Evolutionary conservation across 192 early-diverging fungal genomes (phyloP).

Genomic region (Cetraspora pellucida): DNA sequence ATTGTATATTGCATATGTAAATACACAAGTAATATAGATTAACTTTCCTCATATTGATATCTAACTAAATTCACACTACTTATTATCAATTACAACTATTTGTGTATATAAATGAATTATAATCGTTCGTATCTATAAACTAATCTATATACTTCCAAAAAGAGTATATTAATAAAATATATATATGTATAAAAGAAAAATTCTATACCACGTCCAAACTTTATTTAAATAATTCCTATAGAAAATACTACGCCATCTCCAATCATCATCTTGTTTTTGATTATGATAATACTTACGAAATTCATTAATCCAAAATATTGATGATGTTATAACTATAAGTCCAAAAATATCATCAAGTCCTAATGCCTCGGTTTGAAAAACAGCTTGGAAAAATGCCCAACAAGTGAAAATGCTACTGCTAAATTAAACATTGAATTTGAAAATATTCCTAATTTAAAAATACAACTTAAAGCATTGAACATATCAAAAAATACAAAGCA

Average conservation of each 20-base stretch:
- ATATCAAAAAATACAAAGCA: conserved; percentile 96
- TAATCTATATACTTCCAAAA: too few species aligned
- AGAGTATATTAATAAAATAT: too few species aligned
- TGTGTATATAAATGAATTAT: too few species aligned
- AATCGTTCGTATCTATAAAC: too few species aligned
- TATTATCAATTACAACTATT: too few species aligned
- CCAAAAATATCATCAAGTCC: conserved; percentile 71
- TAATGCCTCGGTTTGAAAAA: conserved; percentile 93
- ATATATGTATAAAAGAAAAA: too few species aligned
- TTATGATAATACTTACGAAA: conserved; percentile 60
- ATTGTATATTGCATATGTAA: too few species aligned
- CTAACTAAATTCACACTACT: too few species aligned
- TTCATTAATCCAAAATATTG: conserved; percentile 88
- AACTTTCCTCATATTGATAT: too few species aligned
- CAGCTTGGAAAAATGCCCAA: conserved; percentile 85
- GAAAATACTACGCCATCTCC: neutral
- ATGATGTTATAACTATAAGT: conserved; percentile 68
- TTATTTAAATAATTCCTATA: too few species aligned
- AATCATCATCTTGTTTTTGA: neutral
- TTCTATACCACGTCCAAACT: too few species aligned
- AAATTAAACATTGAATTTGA: conserved; percentile 90
- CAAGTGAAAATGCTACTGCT: conserved; percentile 75
- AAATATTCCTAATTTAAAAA: conserved; percentile 68
- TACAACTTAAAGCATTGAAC: conserved; percentile 90
- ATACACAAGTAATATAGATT: too few species aligned